Base-by-base conservation (phyloP, 179 eudicot genomes). In the Beta macrorhiza region DNA sequence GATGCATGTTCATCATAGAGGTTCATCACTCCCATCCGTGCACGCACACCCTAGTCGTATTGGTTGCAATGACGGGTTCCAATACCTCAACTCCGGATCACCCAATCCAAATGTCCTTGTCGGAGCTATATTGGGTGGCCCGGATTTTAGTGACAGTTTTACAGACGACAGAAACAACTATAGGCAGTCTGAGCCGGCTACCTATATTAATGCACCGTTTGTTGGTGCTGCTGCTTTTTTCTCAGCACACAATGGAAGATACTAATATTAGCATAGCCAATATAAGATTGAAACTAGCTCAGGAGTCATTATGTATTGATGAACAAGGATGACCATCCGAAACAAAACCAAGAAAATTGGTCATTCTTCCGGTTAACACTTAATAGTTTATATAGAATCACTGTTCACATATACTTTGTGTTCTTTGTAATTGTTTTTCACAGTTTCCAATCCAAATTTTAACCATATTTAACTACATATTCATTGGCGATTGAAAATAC, bases 121-220 rank as follows among this genome's bases (percentile, higher is more conserved):
- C 7, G 98, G 98, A 80, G 98, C 97, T 19, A 81, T 95, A 10
- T 45, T 95, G 75, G 97, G 98, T 3, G 98, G 98, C 32, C 97
- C 98, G 2, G 98, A 93, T 72, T 78, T 67, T 62, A 79, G 57
- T 0, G 98, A 95, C 75, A 83, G 78, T 0, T 95, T 88, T 29
- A 82, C 89, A 0, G 97, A 95, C 86, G 93, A 91, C 52, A 87
- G 98, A 78, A 85, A 87, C 64, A 92, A 93, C 49, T 93, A 90
- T 74, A 85, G 86, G 80, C 94, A 95, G 77, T 91, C 93, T 11
- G 98, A 95, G 83, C 98, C 98, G 5, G 91, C 98, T 32, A 94
- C 98, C 0, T 94, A 94, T 57, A 92, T 92, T 70, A 94, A 92
- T 77, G 97, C 98, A 10, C 95, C 98, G 0, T 90, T 93, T 83